These are phyloP conservation scores for Pascua sp. DNA, from an alignment of 1,284 basidiomycete species.

Conservation along the genomic window DNA sequence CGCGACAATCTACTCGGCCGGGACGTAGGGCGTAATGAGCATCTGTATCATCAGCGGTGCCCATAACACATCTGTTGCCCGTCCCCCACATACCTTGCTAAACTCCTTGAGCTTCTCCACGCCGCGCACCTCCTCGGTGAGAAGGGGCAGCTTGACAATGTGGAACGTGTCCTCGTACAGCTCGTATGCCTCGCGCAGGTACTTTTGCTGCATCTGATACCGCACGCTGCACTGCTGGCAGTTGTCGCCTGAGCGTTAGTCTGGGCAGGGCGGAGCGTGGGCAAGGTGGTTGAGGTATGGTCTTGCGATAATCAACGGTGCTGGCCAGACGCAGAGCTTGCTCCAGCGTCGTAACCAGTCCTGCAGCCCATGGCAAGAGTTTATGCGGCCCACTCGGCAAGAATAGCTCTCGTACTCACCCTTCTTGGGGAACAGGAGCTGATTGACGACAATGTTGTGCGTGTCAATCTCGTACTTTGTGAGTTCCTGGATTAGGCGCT, in stretches of 20 bases:
- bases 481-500: constrained; percentile 93
- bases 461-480: constrained; percentile 97
- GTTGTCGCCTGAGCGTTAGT: constrained; percentile 63
- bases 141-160: constrained; percentile 82
- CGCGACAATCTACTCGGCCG: constrained; percentile 19
- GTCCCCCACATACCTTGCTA: constrained; percentile 54
- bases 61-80: too few species aligned
- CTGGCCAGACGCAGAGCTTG: too few species aligned
- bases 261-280: background rate
- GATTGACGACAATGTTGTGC: constrained; percentile 98
- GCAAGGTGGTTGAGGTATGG: too few species aligned
- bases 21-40: constrained; percentile 25
- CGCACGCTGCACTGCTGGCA: constrained; percentile 94
- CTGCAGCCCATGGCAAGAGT: background rate
- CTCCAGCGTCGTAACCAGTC: too few species aligned
- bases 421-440: constrained; percentile 88
- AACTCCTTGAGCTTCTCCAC: constrained; percentile 88
- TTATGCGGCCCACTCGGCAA: background rate
- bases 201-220: constrained; percentile 97
- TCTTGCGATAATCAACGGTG: too few species aligned
- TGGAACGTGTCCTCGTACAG: constrained; percentile 97
- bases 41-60: constrained; percentile 9
- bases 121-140: constrained; percentile 95
- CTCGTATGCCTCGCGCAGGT: constrained; percentile 87
- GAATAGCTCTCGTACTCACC: constrained; percentile 54